Evolutionary conservation across 345 rosid species (phyloP).

Genomic region (Murraya koenigii): DNA sequence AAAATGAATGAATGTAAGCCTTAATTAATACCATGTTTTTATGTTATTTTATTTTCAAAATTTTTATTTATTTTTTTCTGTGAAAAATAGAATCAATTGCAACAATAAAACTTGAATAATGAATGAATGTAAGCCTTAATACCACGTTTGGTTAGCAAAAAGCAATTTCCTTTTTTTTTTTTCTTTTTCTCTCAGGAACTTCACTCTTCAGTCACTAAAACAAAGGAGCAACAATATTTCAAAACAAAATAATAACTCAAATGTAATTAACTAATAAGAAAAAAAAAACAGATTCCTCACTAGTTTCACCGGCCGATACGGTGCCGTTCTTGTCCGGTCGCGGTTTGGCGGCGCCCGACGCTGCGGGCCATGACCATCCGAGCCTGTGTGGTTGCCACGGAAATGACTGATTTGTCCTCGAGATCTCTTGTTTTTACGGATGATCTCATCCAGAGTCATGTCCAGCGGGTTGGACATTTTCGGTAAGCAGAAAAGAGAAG

Average conservation of each 20-base stretch:
- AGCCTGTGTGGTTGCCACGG: slow-evolving; percentile 7
- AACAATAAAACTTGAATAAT: no score
- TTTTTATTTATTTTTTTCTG: no score
- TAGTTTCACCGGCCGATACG: slow-evolving; percentile 19
- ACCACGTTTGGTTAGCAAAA: neutral
- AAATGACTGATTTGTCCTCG: slow-evolving; percentile 8
- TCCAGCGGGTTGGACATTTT: slow-evolving; percentile 43
- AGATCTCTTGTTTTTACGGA: slow-evolving; percentile 32
- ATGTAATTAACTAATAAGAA: neutral
- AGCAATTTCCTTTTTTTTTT: neutral
- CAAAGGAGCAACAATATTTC: no score
- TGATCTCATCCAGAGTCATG: slow-evolving; percentile 59
- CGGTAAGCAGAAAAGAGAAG: neutral
- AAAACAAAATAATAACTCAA: neutral
- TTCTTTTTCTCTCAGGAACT: neutral
- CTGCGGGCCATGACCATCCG: slow-evolving; percentile 23
- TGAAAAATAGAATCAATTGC: no score
- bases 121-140: neutral
- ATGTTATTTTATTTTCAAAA: no score
- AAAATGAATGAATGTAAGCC: no score
- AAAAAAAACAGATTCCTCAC: slow-evolving; percentile 8
- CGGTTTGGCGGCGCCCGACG: slow-evolving; percentile 24
- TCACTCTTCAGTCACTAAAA: neutral
- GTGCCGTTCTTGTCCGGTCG: slow-evolving; percentile 25
- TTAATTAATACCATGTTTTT: no score